Conservation (phyloP, 164 flowering plant species). For the Brasenia schreberi region DNA sequence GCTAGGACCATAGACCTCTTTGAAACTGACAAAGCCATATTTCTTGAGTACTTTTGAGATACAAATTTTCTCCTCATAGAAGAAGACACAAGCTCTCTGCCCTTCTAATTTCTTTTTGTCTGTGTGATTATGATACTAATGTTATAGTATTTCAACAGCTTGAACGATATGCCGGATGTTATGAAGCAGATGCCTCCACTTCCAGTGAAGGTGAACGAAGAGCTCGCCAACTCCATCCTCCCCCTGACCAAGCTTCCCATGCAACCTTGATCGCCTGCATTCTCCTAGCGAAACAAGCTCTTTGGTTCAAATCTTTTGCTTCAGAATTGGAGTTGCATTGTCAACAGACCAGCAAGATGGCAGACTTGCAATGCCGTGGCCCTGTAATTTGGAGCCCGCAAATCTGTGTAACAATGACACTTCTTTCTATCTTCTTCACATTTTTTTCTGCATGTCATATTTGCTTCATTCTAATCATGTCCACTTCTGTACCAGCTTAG, state of each 20-base stretch:
- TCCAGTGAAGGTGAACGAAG: constrained; percentile 76
- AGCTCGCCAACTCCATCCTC: constrained; percentile 60
- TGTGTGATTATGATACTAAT: too few relatives aligned
- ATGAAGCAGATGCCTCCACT: constrained; percentile 90
- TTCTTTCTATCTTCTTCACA: too few relatives aligned
- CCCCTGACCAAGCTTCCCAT: constrained; percentile 11
- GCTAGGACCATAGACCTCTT: too few relatives aligned
- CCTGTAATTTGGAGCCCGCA: neutral
- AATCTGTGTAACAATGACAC: too few relatives aligned
- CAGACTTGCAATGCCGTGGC: neutral
- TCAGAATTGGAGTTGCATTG: neutral
- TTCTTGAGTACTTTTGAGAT: too few relatives aligned
- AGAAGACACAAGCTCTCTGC: too few relatives aligned
- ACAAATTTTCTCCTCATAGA: too few relatives aligned
- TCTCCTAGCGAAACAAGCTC: neutral
- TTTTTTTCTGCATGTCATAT: too few relatives aligned
- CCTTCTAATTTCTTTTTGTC: too few relatives aligned
- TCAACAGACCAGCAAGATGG: neutral
- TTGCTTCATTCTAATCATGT: too few relatives aligned
- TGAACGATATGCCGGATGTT: constrained; percentile 54
- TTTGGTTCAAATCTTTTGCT: neutral
- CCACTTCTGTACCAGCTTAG: too few relatives aligned
- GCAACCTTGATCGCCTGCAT: constrained; percentile 5
- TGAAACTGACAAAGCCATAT: too few relatives aligned
- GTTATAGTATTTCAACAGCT: constrained; percentile 23